Conservation (phyloP, 2,329 filamentous ascomycete species). For the Pseudofabraea citricarpa region DNA sequence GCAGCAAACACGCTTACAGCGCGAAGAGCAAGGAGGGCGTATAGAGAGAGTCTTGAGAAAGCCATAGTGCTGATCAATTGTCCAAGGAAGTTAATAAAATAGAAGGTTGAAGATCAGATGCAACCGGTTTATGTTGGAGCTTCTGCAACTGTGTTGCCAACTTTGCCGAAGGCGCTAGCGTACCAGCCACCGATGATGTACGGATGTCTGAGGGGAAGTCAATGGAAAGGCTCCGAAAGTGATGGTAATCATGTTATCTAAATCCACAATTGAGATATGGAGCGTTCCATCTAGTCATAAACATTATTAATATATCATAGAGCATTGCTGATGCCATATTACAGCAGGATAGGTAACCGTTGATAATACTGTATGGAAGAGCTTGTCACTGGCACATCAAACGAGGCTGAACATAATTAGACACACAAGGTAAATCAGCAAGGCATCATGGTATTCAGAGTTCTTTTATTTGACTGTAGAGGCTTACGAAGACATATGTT, state of each 20-base stretch:
- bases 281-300: too few species aligned
- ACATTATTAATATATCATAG: too few species aligned
- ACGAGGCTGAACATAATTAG: too few species aligned
- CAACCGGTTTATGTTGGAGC: neutral
- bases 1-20: slow-evolving; percentile 61
- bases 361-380: too few species aligned
- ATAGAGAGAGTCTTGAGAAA: slow-evolving; percentile 65
- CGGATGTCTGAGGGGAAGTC: neutral
- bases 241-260: too few species aligned
- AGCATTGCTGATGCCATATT: too few species aligned
- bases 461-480: neutral
- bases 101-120: neutral
- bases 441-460: neutral
- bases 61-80: slow-evolving; percentile 52
- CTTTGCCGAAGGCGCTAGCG: neutral
- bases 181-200: neutral
- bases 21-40: slow-evolving; percentile 68
- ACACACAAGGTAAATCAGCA: neutral
- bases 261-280: too few species aligned
- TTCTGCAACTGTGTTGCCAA: slow-evolving; percentile 1
- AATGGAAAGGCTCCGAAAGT: too few species aligned
- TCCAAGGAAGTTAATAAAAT: neutral
- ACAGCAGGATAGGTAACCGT: too few species aligned
- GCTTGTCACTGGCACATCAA: too few species aligned
- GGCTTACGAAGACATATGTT: neutral